Base-by-base conservation (phyloP, 2,329 filamentous ascomycete species). In the Botrytis hyacinthi region DNA sequence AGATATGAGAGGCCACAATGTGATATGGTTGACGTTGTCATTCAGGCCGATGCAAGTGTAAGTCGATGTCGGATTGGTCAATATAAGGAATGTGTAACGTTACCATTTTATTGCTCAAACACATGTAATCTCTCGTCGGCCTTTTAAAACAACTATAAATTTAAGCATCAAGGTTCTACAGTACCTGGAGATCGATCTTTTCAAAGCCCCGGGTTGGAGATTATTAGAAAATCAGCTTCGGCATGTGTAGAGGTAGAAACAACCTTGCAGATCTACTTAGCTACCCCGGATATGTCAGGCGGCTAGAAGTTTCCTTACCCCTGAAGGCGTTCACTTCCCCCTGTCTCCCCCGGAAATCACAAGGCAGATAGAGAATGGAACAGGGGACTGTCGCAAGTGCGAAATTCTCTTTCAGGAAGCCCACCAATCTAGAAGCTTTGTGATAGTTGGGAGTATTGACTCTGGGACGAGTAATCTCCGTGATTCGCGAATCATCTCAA, bases 271-370 rank as follows among this genome's bases (percentile, higher is more conserved):
- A 62, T 62, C 60, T n/a, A 29, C 7, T 37, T 37, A 37, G 16
- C 26, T 62, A 42, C 60, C 60, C 37, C 60, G 16, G 60, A 42
- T 62, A n/a, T 62, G 60, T 42, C 37, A 62, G 60, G 60, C 60
- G 37, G 14, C 60, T 62, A 29, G 60, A 62, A 42, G 8, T n/a
- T 42, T 42, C 5, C n/a, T 3, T 54, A 29, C 14, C 60, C 35
- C 35, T 62, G 37, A 42, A 62, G 26, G 37, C 8, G 9, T 62
- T 62, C 26, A 40, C 26, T 54, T 7, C 48, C 48, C 48, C 48
- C 26, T n/a, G 26, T n/a, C 48, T 29, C 37, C 60, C 37, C 29
- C 60, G 26, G 22, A 20, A 60, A 62, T 29, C 60, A 42, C 37
- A 37, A n/a, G 60, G 37, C 14, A 42, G 26, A 62, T 16, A 6